These are phyloP conservation scores for Moniliella sp. DNA, from an alignment of 1,284 basidiomycete species.

Conservation along the genomic window DNA sequence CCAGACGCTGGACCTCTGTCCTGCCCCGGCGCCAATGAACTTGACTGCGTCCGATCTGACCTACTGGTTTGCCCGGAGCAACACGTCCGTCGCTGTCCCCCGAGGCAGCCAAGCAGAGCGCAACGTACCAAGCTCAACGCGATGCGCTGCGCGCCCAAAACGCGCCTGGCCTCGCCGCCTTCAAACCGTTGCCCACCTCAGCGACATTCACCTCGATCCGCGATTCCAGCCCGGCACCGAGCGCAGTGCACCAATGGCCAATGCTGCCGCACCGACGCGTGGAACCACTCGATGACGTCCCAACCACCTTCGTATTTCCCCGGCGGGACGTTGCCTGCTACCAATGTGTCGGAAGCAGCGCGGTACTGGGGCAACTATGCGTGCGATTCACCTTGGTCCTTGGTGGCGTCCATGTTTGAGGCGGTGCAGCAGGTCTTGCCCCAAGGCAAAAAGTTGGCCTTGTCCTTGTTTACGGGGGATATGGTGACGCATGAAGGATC, in stretches of 20 bases:
- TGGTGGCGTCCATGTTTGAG: slow-evolving; percentile 46
- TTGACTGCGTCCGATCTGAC: slow-evolving; percentile 2
- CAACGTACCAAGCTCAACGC: not conserved
- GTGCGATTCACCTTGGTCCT: slow-evolving; percentile 50
- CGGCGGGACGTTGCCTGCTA: no score
- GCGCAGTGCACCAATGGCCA: slow-evolving; percentile 49
- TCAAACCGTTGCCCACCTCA: slow-evolving; percentile 53
- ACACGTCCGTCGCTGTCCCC: not conserved
- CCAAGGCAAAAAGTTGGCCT: no score
- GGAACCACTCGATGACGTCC: no score
- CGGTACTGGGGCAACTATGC: slow-evolving; percentile 29
- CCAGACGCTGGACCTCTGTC: slow-evolving; percentile 14
- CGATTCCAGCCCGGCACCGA: slow-evolving; percentile 55
- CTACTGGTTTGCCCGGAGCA: not conserved
- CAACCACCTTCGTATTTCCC: no score
- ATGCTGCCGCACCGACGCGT: slow-evolving; percentile 51
- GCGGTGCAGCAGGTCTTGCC: slow-evolving; percentile 49
- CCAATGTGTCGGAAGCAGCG: slow-evolving; percentile 14
- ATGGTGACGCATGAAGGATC: slow-evolving; percentile 40
- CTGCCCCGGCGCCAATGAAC: slow-evolving; percentile 9
- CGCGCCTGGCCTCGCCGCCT: not conserved
- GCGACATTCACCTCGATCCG: slow-evolving; percentile 59
- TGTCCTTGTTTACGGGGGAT: no score
- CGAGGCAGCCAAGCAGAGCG: not conserved
- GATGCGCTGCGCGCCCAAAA: not conserved